Conservation (phyloP, 129 eudicot species). For the Saussurea involucrata region DNA sequence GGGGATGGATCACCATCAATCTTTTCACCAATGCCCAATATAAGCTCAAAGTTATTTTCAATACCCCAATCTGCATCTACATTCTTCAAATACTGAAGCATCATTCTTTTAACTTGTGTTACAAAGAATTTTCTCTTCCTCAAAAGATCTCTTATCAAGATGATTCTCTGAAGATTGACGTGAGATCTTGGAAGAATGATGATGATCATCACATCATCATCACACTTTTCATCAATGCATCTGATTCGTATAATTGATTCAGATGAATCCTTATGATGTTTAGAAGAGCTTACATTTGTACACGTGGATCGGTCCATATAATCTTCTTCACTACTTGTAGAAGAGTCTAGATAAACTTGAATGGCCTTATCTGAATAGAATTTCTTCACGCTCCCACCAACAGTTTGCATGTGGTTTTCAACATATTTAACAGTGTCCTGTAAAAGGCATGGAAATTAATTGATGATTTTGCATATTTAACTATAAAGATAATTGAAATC, state of each 20-base stretch:
- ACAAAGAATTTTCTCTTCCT: conserved; percentile 8
- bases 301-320: neutral
- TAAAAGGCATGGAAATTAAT: conserved; percentile 4
- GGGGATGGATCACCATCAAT: conserved; percentile 20
- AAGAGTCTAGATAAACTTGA: conserved; percentile 47
- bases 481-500: neutral
- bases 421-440: conserved; percentile 52
- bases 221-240: neutral
- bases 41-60: conserved; percentile 6
- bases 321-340: conserved; percentile 4
- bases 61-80: conserved; percentile 19
- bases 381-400: conserved; percentile 38
- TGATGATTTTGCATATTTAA: neutral
- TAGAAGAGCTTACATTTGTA: neutral
- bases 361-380: conserved; percentile 40
- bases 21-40: conserved; percentile 20
- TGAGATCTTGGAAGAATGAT: neutral
- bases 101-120: conserved; percentile 11
- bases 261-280: neutral
- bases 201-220: neutral
- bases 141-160: conserved; percentile 11
- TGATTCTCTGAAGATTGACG: neutral
- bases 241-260: neutral
- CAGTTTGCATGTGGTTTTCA: conserved; percentile 46
- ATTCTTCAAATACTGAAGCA: conserved; percentile 16